phyloP scores from a whole-genome alignment of 192 early-diverging fungal genomes.

The Backusella morwellensis region DNA sequence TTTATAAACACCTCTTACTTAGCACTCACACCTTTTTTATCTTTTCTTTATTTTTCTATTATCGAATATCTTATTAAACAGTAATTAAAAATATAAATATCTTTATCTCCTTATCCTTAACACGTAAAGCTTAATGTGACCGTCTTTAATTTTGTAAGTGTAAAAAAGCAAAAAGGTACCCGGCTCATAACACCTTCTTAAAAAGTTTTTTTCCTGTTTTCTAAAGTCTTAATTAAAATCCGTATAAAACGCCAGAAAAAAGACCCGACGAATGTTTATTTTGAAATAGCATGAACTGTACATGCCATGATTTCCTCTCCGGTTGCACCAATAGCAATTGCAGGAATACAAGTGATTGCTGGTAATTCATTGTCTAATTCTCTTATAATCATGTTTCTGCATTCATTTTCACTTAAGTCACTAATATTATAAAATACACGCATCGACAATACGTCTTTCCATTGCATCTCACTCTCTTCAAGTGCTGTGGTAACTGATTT shows the following conservation, averaged over 20 bases:
- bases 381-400: neutral
- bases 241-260: neutral
- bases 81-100: too few species aligned
- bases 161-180: too few species aligned
- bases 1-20: too few species aligned
- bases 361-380: neutral
- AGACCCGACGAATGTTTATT: neutral
- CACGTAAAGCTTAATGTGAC: too few species aligned
- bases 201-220: too few species aligned
- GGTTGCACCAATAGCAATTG: neutral
- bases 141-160: too few species aligned
- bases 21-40: too few species aligned
- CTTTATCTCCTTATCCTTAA: too few species aligned
- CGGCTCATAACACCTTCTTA: too few species aligned
- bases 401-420: neutral
- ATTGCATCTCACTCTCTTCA: neutral
- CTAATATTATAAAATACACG: conserved; percentile 2
- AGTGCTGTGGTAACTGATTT: neutral
- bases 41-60: too few species aligned
- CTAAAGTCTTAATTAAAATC: too few species aligned
- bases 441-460: neutral
- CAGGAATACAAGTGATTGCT: conserved; percentile 3
- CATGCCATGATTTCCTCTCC: conserved; percentile 1
- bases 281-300: conserved; percentile 5
- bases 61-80: too few species aligned